Evolutionary conservation across 495 filamentous ascomycete genomes (phyloP).

Genomic region (Poronia punctata): DNA sequence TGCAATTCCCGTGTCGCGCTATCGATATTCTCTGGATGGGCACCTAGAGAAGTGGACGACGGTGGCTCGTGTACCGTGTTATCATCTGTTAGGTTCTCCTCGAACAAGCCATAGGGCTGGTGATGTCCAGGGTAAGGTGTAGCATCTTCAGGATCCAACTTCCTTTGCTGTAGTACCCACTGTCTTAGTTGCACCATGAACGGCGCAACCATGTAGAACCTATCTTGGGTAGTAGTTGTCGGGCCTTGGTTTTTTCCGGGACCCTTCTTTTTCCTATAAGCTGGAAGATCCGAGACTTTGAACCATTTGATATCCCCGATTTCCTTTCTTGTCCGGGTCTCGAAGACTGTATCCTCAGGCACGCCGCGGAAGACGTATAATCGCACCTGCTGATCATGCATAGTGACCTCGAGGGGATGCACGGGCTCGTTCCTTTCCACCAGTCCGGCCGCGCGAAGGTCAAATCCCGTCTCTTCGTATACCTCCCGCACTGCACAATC

Average conservation of each 20-base stretch:
- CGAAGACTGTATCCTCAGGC: slow-evolving; percentile 76
- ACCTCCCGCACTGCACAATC: slow-evolving; percentile 91
- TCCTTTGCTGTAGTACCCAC: slow-evolving; percentile 83
- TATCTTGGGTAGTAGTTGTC: slow-evolving; percentile 62
- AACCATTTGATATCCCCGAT: slow-evolving; percentile 97
- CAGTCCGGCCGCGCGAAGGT: slow-evolving; percentile 65
- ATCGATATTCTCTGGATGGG: slow-evolving; percentile 25
- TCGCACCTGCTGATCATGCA: slow-evolving; percentile 87
- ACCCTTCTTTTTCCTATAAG: slow-evolving; percentile 58
- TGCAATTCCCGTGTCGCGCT: slow-evolving; percentile 59
- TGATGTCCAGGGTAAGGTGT: slow-evolving; percentile 9
- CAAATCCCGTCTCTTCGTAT: slow-evolving; percentile 90
- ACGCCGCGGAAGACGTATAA: slow-evolving; percentile 86
- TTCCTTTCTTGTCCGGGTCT: slow-evolving; percentile 87
- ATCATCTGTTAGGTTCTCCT: slow-evolving; percentile 36
- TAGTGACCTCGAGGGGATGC: slow-evolving; percentile 77
- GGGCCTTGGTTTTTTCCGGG: slow-evolving; percentile 48
- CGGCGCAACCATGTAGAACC: slow-evolving; percentile 96
- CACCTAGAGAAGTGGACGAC: background rate
- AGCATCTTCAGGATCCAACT: slow-evolving; percentile 45
- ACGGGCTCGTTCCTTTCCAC: slow-evolving; percentile 59
- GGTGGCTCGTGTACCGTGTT: slow-evolving; percentile 23
- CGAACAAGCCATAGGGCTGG: slow-evolving; percentile 20
- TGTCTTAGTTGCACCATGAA: slow-evolving; percentile 81
- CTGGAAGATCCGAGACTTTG: slow-evolving; percentile 77